Conservation (phyloP, 192 early-diverging fungal species). For the Coemansia biformis region DNA sequence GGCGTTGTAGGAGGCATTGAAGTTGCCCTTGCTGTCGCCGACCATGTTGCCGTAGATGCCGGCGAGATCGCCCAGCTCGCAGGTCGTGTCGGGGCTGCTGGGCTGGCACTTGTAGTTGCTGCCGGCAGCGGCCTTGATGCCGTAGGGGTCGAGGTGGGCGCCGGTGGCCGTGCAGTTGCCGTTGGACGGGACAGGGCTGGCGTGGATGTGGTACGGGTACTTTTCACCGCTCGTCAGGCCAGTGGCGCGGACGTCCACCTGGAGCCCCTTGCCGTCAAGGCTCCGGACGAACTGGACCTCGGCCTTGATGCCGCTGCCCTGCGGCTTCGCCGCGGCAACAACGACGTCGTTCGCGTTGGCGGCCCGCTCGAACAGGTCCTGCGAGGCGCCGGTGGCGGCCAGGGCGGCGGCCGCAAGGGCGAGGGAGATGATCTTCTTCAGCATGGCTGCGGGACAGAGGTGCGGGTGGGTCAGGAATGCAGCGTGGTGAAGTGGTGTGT, state of each 20-base stretch:
- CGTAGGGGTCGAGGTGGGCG: slow-evolving; percentile 43
- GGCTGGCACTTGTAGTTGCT: slow-evolving; percentile 31
- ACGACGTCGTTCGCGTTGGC: slow-evolving; percentile 2
- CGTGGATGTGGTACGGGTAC: slow-evolving; percentile 51
- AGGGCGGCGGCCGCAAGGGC: slow-evolving; percentile 15
- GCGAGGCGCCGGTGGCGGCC: neutral
- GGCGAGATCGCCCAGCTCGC: slow-evolving; percentile 57
- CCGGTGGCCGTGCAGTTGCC: slow-evolving; percentile 50
- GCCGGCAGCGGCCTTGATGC: slow-evolving; percentile 11
- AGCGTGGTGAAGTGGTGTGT: neutral
- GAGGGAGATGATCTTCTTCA: slow-evolving; percentile 18
- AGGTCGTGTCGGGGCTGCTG: slow-evolving; percentile 25
- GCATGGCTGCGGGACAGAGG: slow-evolving; percentile 1
- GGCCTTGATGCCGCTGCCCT: slow-evolving; percentile 8
- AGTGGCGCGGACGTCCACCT: neutral
- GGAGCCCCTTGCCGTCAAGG: slow-evolving; percentile 28
- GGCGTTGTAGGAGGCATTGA: slow-evolving; percentile 24
- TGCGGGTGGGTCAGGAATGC: neutral
- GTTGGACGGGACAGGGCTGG: slow-evolving; percentile 23
- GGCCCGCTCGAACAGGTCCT: neutral
- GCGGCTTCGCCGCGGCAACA: slow-evolving; percentile 12
- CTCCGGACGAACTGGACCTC: slow-evolving; percentile 19
- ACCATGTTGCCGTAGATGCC: slow-evolving; percentile 53
- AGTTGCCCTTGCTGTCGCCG: slow-evolving; percentile 20
- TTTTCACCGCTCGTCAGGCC: neutral